Evolutionary conservation across 768 basidiomycete species (phyloP).

Genomic region (Russula compacta): DNA sequence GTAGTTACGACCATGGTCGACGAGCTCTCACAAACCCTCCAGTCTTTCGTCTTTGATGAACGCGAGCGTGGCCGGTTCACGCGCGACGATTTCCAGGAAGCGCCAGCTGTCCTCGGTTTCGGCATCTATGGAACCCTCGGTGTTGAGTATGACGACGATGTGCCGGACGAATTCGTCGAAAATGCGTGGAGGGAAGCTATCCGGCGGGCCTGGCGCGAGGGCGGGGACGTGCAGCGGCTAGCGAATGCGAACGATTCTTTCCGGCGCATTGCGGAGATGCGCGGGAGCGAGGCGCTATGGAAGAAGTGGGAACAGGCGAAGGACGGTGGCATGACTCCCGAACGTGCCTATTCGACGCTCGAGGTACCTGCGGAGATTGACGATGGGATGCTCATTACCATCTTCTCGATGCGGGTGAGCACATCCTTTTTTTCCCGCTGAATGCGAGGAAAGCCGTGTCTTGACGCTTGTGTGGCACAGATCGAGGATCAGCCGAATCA

Average conservation of each 20-base stretch:
- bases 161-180: constrained; percentile 60
- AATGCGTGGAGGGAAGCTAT: constrained; percentile 58
- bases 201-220: constrained; percentile 46
- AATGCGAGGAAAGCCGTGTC: not conserved
- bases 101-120: constrained; percentile 52
- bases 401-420: constrained; percentile 61
- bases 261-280: constrained; percentile 54
- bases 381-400: constrained; percentile 67
- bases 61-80: constrained; percentile 57
- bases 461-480: constrained; percentile 30
- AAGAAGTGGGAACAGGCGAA: constrained; percentile 46
- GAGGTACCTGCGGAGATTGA: constrained; percentile 65
- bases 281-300: constrained; percentile 42
- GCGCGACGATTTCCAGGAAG: constrained; percentile 40
- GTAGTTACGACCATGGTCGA: constrained; percentile 42
- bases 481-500: constrained; percentile 64
- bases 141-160: constrained; percentile 63
- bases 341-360: constrained; percentile 61
- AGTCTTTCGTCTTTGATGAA: constrained; percentile 53
- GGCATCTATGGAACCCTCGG: constrained; percentile 47
- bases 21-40: constrained; percentile 38
- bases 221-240: constrained; percentile 37
- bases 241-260: constrained; percentile 59
- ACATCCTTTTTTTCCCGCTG: constrained; percentile 15
- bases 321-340: constrained; percentile 53